Conservation (phyloP, 345 rosid genomes). For the Citrus mangshanensis region DNA sequence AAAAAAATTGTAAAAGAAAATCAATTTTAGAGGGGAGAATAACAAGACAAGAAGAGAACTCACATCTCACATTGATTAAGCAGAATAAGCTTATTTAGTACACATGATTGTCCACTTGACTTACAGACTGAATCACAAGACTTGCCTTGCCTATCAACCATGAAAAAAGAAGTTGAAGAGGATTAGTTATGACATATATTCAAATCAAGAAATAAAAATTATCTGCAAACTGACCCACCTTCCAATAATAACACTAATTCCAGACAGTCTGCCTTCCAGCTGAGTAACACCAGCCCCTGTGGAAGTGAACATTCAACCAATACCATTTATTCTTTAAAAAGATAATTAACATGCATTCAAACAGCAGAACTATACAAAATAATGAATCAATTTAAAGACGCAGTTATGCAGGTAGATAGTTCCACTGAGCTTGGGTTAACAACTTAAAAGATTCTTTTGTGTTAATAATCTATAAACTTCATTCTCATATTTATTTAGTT, state of each 20-base stretch:
- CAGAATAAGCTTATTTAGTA: slow-evolving; percentile 72
- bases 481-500: neutral
- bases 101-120: slow-evolving; percentile 79
- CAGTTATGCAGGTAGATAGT: neutral
- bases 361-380: too few species aligned
- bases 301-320: slow-evolving; percentile 9
- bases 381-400: neutral
- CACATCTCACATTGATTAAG: slow-evolving; percentile 88
- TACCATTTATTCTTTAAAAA: neutral
- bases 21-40: neutral
- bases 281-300: slow-evolving; percentile 44
- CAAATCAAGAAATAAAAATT: slow-evolving; percentile 2
- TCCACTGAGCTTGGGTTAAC: neutral
- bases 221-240: slow-evolving; percentile 41
- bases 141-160: slow-evolving; percentile 68
- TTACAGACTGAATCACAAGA: slow-evolving; percentile 85
- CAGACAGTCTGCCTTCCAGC: slow-evolving; percentile 67
- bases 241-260: slow-evolving; percentile 77
- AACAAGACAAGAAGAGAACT: slow-evolving; percentile 23
- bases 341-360: neutral
- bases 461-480: neutral
- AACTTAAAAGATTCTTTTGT: neutral
- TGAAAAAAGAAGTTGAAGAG: slow-evolving; percentile 18
- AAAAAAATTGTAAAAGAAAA: neutral
- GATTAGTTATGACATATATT: slow-evolving; percentile 1